Percentiles rank a stretch among this genome's conserved stretches.
These are phyloP conservation scores for Ophiocordyceps camponoti-leonardi DNA, from an alignment of 2,329 filamentous ascomycete genomes.

Conservation along the genomic window DNA sequence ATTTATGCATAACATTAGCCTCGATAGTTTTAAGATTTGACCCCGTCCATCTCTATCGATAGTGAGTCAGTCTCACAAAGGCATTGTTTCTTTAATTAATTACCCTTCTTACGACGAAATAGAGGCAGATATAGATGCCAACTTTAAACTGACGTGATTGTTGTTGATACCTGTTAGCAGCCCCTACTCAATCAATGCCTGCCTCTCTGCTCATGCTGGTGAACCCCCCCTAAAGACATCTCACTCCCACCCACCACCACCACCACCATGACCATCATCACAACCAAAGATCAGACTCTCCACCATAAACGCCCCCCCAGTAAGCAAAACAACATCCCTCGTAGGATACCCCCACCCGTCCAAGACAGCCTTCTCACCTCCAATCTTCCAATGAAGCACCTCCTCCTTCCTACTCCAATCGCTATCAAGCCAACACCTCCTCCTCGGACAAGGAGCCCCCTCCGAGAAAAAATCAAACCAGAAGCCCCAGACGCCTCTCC, in stretches of 20 bases:
- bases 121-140: no score
- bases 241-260: not conserved
- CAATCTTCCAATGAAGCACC: not conserved
- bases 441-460: not conserved
- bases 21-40: no score
- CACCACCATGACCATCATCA: not conserved
- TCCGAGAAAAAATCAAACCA: not conserved
- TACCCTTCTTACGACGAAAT: no score
- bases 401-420: not conserved
- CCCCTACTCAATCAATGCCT: no score
- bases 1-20: no score
- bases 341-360: not conserved
- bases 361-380: not conserved
- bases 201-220: no score
- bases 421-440: not conserved
- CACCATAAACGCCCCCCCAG: not conserved
- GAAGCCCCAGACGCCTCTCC: not conserved
- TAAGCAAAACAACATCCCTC: not conserved
- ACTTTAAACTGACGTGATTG: no score
- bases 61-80: no score
- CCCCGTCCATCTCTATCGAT: no score
- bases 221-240: no score
- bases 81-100: no score
- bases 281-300: not conserved
- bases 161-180: no score